Evolutionary conservation across 1,284 basidiomycete species (phyloP), one percentile per base, ranked within the genome.

Genomic region (Apiotrichum laibachii): DNA sequence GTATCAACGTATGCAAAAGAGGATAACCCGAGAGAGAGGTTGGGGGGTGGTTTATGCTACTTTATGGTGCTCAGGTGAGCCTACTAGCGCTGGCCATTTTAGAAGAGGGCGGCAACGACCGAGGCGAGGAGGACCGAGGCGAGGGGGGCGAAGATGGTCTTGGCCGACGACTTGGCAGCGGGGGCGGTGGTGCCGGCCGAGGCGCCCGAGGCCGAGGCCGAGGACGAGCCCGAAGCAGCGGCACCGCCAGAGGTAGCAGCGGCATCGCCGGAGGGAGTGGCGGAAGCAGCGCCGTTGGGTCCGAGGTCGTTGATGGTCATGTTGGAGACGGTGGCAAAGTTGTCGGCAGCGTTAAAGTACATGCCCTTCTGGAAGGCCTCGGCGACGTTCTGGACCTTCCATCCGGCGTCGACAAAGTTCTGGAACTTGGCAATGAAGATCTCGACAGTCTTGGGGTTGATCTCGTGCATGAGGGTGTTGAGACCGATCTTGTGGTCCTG

Each of bases 321-420:
- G 48, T 63, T 45, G 8, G 61, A 65, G 45, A 71, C 69, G 16
- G 46, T 22, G 21, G 66, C 55, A 18, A 46, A 68, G 63, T 73
- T 69, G 42, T 47, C 54, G 47, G 52, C 63, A 31, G 72, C 59
- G 67, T 77, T 77, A 52, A 69, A 68, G 61, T 77, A 77, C 73
- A 71, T 75, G 39, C 62, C 50, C 59, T 64, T 56, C 52, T 61
- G 56, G 53, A 61, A 72, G 16, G 73, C 72, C 50, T 77, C 72
- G 57, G 73, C 66, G 48, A 77, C 67, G 53, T 64, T 70, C 46
- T 55, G 56, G 40, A 78, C 60, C 50, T 63, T 62, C 76, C 76
- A 78, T 15, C 71, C 74, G 63, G 69, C 67, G 26, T 62, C 46
- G 16, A 65, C 56, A 44, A 71, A 70, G 42, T 59, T 60, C 26